A percentile compares a stretch with the other conserved stretches of the same genome.
phyloP scores from a whole-genome alignment of 192 early-diverging fungal genomes.

The Linderina pennispora region DNA sequence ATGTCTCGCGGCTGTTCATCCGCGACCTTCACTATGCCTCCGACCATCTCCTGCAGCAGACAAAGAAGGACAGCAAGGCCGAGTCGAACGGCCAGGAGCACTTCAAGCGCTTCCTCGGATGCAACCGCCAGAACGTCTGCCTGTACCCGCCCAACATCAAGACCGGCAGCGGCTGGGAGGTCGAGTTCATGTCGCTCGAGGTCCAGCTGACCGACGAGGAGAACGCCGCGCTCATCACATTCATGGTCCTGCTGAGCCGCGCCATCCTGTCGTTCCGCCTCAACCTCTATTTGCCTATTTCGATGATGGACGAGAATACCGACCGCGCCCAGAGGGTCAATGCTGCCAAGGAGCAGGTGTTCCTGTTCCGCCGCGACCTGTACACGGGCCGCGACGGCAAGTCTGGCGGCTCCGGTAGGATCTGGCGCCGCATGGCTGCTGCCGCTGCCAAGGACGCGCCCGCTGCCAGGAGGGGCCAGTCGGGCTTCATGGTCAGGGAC shows the following conservation, averaged over 20 bases:
- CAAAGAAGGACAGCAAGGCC: conserved; percentile 15
- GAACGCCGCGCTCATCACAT: conserved; percentile 92
- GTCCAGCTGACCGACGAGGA: conserved; percentile 94
- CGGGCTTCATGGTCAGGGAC: not conserved
- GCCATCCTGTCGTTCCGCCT: conserved; percentile 78
- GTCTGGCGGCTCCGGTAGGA: conserved; percentile 24
- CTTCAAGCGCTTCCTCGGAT: conserved; percentile 97
- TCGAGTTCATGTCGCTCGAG: conserved; percentile 96
- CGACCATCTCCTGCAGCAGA: conserved; percentile 66
- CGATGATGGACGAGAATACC: conserved; percentile 95
- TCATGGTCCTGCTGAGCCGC: conserved; percentile 89
- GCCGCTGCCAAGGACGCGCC: not conserved
- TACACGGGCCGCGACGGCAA: conserved; percentile 48
- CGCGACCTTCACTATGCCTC: conserved; percentile 94
- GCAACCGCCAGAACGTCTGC: conserved; percentile 97
- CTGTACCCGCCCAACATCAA: conserved; percentile 93
- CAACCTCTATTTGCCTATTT: conserved; percentile 95
- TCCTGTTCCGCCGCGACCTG: conserved; percentile 85
- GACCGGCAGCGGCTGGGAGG: conserved; percentile 90
- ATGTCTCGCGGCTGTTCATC: conserved; percentile 92
- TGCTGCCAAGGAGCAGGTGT: conserved; percentile 72
- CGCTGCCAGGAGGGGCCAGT: not conserved
- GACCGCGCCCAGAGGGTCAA: conserved; percentile 70
- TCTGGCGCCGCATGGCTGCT: conserved; percentile 8
- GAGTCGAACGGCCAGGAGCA: conserved; percentile 79